A percentile compares a stretch with the other conserved stretches of the same genome.
Evolutionary conservation across 2,329 filamentous ascomycete species (phyloP).

Genomic region (Pseudopithomyces maydicus): DNA sequence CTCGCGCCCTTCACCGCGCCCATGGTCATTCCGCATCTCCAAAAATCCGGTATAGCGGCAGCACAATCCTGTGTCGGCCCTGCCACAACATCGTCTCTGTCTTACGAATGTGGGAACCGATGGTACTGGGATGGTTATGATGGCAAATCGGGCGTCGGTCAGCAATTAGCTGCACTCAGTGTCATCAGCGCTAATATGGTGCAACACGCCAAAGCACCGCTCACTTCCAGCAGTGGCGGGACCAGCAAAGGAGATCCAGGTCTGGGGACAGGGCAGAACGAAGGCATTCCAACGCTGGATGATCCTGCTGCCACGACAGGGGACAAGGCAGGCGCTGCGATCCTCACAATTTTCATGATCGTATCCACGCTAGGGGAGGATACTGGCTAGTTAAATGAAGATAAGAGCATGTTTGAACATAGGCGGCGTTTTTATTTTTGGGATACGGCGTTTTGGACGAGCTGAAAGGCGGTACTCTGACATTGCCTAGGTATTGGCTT

Average conservation of each 20-base stretch:
- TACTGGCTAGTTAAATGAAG: constrained; percentile 29
- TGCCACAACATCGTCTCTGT: constrained; percentile 42
- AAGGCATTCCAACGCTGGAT: constrained; percentile 26
- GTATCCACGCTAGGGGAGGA: constrained; percentile 18
- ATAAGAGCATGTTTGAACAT: not conserved
- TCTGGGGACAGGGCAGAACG: constrained; percentile 38
- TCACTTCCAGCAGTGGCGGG: constrained; percentile 56
- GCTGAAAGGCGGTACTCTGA: not conserved
- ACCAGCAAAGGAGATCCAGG: constrained; percentile 52
- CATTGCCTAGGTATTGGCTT: not conserved
- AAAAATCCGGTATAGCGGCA: constrained; percentile 59
- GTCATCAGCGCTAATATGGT: constrained; percentile 54
- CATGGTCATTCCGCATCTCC: constrained; percentile 59
- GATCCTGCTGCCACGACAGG: constrained; percentile 35
- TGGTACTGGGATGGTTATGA: constrained; percentile 52
- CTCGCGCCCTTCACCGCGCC: constrained; percentile 61
- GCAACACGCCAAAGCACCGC: constrained; percentile 41
- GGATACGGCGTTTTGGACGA: not conserved
- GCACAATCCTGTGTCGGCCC: constrained; percentile 58
- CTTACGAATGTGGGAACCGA: constrained; percentile 47
- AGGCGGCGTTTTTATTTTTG: not conserved
- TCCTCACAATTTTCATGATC: constrained; percentile 46
- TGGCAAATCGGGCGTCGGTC: constrained; percentile 56
- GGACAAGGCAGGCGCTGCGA: constrained; percentile 50
- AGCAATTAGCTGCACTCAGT: constrained; percentile 63